Evolutionary conservation across 2,329 filamentous ascomycete species (phyloP).

Genomic region (Arthrobotrys musiformis): DNA sequence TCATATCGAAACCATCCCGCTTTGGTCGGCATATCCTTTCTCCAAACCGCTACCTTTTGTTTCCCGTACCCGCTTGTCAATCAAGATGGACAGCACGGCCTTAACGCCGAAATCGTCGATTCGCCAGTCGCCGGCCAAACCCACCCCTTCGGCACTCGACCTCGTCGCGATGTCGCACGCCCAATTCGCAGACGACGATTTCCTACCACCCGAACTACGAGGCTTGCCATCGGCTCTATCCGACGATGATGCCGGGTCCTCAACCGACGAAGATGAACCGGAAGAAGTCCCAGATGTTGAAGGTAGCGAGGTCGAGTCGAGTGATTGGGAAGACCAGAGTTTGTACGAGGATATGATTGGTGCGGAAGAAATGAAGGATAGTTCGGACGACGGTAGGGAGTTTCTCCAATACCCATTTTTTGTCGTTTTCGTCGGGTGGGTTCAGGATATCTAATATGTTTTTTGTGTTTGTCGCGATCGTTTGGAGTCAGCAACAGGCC

Average conservation of each 20-base stretch:
- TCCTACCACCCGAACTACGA: conserved; percentile 60
- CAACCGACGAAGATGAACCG: conserved; percentile 61
- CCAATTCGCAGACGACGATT: conserved; percentile 61
- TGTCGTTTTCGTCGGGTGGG: conserved; percentile 8
- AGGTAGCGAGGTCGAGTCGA: conserved; percentile 59
- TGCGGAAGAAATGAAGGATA: conserved; percentile 68
- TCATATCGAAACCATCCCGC: conserved; percentile 22
- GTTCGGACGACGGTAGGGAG: conserved; percentile 66
- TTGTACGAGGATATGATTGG: conserved; percentile 73
- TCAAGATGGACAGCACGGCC: conserved; percentile 52
- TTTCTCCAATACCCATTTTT: conserved; percentile 55
- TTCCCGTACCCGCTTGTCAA: background rate
- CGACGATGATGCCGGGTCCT: conserved; percentile 57
- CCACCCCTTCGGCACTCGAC: conserved; percentile 58
- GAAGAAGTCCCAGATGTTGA: conserved; percentile 55
- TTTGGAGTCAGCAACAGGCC: conserved; percentile 59
- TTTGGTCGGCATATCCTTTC: conserved; percentile 48
- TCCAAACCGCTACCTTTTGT: conserved; percentile 5
- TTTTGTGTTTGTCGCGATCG: background rate
- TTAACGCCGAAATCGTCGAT: conserved; percentile 55
- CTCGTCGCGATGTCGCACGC: conserved; percentile 55
- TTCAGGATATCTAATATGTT: conserved; percentile 30
- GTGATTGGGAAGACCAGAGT: conserved; percentile 73
- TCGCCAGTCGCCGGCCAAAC: conserved; percentile 51
- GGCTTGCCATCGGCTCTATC: conserved; percentile 35